These are phyloP conservation scores for Brachypodium distachyon DNA, from an alignment of 202 grass and related monocot species.

Conservation along the genomic window DNA sequence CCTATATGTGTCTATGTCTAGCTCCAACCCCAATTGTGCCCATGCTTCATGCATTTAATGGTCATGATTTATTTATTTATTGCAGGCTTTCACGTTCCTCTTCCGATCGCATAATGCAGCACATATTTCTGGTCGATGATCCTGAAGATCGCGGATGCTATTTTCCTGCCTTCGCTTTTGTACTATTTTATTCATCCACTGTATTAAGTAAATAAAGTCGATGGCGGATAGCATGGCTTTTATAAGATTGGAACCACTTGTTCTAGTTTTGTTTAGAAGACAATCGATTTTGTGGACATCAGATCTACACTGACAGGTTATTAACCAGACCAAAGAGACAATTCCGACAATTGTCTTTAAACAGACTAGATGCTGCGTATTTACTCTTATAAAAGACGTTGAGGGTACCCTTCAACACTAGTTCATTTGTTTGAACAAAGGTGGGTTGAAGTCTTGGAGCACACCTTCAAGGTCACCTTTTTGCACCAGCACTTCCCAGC, in stretches of 20 bases:
- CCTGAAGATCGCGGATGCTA: background rate
- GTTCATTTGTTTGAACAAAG: no score
- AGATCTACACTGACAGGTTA: no score
- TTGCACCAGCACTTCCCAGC: no score
- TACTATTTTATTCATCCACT: background rate
- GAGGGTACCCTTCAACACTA: no score
- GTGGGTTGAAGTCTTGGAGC: no score
- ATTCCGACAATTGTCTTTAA: no score
- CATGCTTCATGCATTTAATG: background rate
- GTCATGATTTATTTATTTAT: background rate
- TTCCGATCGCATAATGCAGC: background rate
- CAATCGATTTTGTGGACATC: background rate
- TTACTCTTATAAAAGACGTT: no score
- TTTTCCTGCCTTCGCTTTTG: background rate
- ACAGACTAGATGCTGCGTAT: no score
- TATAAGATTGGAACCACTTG: no score
- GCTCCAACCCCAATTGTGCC: background rate
- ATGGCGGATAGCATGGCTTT: no score
- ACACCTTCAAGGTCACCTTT: no score
- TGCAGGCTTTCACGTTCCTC: conserved; percentile 27
- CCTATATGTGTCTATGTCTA: background rate
- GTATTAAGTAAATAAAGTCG: background rate
- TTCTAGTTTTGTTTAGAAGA: background rate
- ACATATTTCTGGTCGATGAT: background rate
- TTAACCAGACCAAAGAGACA: no score